Conservation (phyloP, 2,329 filamentous ascomycete genomes). For the Claviceps pazoutovae region DNA sequence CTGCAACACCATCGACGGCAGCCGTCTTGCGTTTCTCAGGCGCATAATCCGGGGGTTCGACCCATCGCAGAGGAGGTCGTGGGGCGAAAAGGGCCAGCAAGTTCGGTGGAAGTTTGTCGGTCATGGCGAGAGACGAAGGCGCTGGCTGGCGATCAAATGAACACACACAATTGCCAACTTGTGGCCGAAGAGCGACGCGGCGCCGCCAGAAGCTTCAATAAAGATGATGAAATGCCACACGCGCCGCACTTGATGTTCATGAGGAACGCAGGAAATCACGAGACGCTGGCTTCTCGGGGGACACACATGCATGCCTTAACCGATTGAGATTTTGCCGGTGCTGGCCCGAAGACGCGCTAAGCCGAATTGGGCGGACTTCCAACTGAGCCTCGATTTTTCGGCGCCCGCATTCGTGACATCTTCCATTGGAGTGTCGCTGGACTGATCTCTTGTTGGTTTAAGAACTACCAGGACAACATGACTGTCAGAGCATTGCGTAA, state of each 20-base stretch:
- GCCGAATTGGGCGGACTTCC: slow-evolving; percentile 8
- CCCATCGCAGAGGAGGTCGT: slow-evolving; percentile 80
- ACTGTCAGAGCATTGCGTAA: slow-evolving; percentile 39
- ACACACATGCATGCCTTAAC: neutral
- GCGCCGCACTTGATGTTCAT: slow-evolving; percentile 5
- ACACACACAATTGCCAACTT: neutral
- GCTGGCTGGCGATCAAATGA: neutral
- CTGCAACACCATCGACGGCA: slow-evolving; percentile 57
- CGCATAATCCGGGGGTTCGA: slow-evolving; percentile 68
- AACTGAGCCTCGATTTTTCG: slow-evolving; percentile 6
- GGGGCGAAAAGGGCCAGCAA: slow-evolving; percentile 90
- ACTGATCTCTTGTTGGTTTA: slow-evolving; percentile 15
- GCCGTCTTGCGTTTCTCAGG: slow-evolving; percentile 70
- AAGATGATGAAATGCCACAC: slow-evolving; percentile 4
- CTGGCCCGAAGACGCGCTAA: slow-evolving; percentile 13
- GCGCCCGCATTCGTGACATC: slow-evolving; percentile 6
- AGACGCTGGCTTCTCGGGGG: slow-evolving; percentile 4
- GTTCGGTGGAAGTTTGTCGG: slow-evolving; percentile 88
- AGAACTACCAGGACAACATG: slow-evolving; percentile 30
- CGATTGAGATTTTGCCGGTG: slow-evolving; percentile 11
- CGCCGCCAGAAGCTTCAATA: neutral
- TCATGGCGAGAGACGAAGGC: slow-evolving; percentile 45
- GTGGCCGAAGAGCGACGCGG: neutral
- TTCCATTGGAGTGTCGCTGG: slow-evolving; percentile 9
- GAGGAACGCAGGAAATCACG: slow-evolving; percentile 10